Percentiles rank a stretch among this genome's conserved stretches.
These are phyloP conservation scores for Taiozyma onychis DNA, from an alignment of 1,139 yeast genomes.

Conservation along the genomic window DNA sequence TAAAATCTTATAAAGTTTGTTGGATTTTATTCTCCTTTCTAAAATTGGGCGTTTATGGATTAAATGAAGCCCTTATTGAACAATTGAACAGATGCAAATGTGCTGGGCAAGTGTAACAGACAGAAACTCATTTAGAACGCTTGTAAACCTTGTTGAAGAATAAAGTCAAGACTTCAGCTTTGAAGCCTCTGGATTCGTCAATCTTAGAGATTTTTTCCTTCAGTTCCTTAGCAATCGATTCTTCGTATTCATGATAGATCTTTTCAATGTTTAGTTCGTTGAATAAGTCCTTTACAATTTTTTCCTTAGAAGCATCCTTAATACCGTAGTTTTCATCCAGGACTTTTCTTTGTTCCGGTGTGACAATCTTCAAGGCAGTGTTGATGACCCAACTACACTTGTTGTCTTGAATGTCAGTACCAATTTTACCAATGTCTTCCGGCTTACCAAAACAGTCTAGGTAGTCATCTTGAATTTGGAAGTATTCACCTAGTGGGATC, in stretches of 20 bases:
- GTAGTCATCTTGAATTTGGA: conserved; percentile 98
- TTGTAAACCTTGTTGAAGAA: conserved; percentile 91
- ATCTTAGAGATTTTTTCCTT: conserved; percentile 55
- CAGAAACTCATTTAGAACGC: conserved; percentile 63
- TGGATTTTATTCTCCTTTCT: no score
- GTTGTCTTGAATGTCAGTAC: conserved; percentile 97
- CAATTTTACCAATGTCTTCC: conserved; percentile 95
- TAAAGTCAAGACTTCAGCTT: conserved; percentile 72
- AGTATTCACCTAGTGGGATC: conserved; percentile 95
- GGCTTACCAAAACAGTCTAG: conserved; percentile 98
- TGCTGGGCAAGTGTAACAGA: background rate
- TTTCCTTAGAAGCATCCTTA: conserved; percentile 68
- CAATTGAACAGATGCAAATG: background rate
- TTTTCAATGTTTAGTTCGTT: conserved; percentile 65
- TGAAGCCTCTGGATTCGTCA: conserved; percentile 92
- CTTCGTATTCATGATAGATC: conserved; percentile 79
- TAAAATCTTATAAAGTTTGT: background rate
- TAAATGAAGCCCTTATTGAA: background rate
- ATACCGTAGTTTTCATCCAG: conserved; percentile 89
- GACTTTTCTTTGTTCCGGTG: conserved; percentile 73
- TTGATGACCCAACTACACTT: conserved; percentile 98
- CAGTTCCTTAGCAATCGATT: conserved; percentile 60
- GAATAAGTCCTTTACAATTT: conserved; percentile 68
- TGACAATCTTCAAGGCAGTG: conserved; percentile 78
- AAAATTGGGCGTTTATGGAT: background rate